A percentile compares a stretch with the other conserved stretches of the same genome.
Evolutionary conservation across 768 basidiomycete species (phyloP).

Genomic region (Pholiota microspora): DNA sequence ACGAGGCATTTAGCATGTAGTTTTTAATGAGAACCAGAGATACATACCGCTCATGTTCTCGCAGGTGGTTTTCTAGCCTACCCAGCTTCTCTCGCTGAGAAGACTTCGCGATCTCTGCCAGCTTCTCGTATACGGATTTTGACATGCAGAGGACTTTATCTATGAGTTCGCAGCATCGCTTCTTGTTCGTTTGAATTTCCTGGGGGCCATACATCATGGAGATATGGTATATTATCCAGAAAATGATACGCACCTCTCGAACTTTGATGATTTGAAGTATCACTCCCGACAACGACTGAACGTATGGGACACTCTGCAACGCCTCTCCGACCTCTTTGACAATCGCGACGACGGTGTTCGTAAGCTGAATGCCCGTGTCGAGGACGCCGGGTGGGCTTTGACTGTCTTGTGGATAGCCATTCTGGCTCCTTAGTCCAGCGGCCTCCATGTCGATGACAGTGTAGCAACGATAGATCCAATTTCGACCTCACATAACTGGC

Average conservation of each 20-base stretch:
- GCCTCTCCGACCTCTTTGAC: slow-evolving; percentile 1
- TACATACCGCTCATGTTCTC: background rate
- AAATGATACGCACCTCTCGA: background rate
- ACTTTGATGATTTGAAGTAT: background rate
- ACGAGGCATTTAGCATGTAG: background rate
- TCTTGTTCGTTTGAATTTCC: slow-evolving; percentile 1
- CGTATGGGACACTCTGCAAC: background rate
- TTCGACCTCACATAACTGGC: too few relatives aligned
- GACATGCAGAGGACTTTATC: slow-evolving; percentile 1
- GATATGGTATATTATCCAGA: too few relatives aligned
- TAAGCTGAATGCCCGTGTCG: background rate
- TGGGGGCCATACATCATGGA: background rate
- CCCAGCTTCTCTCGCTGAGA: background rate
- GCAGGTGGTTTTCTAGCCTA: background rate
- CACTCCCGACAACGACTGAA: background rate
- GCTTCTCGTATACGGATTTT: background rate
- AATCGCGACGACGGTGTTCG: background rate
- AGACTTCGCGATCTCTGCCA: background rate
- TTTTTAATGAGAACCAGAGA: background rate
- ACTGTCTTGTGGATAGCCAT: background rate
- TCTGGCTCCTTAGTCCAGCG: too few relatives aligned
- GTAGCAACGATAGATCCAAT: too few relatives aligned
- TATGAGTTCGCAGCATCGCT: background rate
- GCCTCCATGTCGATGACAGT: too few relatives aligned
- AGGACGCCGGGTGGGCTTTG: background rate